Conservation (phyloP, 768 basidiomycete genomes). For the Leccinum boreale region DNA sequence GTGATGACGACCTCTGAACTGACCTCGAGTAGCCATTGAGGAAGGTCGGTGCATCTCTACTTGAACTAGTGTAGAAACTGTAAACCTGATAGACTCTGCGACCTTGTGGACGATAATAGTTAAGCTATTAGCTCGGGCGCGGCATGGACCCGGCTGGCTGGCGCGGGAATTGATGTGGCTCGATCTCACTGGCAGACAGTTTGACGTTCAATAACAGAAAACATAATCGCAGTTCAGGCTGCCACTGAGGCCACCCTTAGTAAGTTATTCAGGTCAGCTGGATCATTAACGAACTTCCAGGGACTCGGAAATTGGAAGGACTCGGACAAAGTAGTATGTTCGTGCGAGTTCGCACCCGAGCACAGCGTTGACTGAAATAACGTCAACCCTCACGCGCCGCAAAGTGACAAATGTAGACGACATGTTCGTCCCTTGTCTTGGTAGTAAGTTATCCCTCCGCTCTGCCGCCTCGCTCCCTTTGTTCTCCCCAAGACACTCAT, state of each 20-base stretch:
- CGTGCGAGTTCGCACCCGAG: not conserved
- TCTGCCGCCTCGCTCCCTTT: constrained; percentile 1
- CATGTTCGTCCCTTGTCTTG: constrained; percentile 5
- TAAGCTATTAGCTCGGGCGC: not conserved
- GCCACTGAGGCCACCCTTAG: not conserved
- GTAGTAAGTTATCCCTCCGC: constrained; percentile 7
- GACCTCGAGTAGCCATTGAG: constrained; percentile 13
- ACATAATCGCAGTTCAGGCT: not conserved
- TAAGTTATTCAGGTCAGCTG: not conserved
- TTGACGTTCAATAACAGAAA: not conserved
- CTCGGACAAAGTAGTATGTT: not conserved
- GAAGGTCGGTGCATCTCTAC: constrained; percentile 4
- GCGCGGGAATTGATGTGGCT: constrained; percentile 1
- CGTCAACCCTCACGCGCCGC: constrained; percentile 8
- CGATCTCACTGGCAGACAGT: not conserved
- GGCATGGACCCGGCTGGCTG: not conserved
- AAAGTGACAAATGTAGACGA: constrained; percentile 4
- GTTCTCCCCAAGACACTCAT: not conserved
- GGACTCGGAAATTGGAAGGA: not conserved
- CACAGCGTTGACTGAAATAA: constrained; percentile 11
- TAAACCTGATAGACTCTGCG: not conserved
- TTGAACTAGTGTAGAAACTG: no score
- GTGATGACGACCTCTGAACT: not conserved
- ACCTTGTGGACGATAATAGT: not conserved
- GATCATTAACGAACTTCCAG: not conserved